Base-by-base conservation (phyloP, 352 stramenopile species). In the Phytophthora sp. region DNA sequence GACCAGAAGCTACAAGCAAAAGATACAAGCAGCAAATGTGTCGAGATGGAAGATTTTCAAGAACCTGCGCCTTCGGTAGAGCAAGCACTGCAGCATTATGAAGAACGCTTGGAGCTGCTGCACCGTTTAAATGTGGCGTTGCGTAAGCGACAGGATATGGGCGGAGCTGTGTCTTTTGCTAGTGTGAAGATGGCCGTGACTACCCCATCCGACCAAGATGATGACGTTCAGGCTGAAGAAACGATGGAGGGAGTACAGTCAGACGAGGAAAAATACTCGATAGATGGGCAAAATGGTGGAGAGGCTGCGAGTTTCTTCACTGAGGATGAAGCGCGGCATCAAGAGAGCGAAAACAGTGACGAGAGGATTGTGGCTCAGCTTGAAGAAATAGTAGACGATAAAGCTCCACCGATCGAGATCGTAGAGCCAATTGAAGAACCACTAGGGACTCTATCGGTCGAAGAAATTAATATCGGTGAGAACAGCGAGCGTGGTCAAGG, bases 81-180 rank as follows among this genome's bases (percentile, higher is more conserved):
- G n/a, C 13, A 51, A 44, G 38, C n/a, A 42, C 21, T 73, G 1
- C 58, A 52, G 7, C 72, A 80, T 42, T 73, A 73, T n/a, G 20
- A 73, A 29, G 75, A 82, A 36, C 75, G 77, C 1, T 30, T 63
- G 6, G 60, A 75, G 24, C 47, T 86, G 39, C 49, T 86, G 11
- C 60, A 60, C 6, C 68, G 77, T 2, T 50, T 86, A 18, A 78
- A 84, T 45, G 55, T 76, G 12, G 69, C 73, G 2, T 44, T 84
- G 57, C 59, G 63, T n/a, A 74, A 64, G 31, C 57, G 45, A 20
- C 41, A 70, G 8, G 50, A 79, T 23, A 13, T 65, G 1, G 18
- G 24, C 7, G 39, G 44, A 23, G 8, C 7, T 24, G 26, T 31
- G 6, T 16, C 45, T 63, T 6, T 50, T 42, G 9, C 5, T 44